Evolutionary conservation across 306 rosid species (phyloP), one percentile per base, ranked within the genome.

Genomic region (Adenanthera pavonina): DNA sequence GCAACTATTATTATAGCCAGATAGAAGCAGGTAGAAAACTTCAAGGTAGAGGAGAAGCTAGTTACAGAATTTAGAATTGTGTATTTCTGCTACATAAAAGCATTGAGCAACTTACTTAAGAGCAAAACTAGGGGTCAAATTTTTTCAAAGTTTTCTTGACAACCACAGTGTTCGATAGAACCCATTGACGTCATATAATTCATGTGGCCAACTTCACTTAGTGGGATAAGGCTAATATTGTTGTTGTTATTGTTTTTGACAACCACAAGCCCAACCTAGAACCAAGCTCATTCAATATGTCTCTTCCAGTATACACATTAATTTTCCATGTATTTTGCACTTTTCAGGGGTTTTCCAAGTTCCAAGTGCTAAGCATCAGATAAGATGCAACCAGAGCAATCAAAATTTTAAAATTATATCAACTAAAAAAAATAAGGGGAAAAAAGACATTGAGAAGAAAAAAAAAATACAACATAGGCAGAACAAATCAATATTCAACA

Each of bases 231-330:
- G 30, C 30, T n/a, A n/a, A n/a, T n/a, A n/a, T n/a, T n/a, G n/a
- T n/a, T n/a, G n/a, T n/a, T n/a, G n/a, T 25, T 25, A 1, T 25
- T 25, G 30, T 25, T 25, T 25, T 25, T 25, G 30, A 25, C 30
- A 25, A 25, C 30, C 30, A 25, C 46, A 41, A 0, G 8, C 8
- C 62, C 53, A 83, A 77, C 77, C 57, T 25, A 51, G 43, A 44
- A 30, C 56, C 35, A 40, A 85, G 78, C 78, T 41, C 38, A 67
- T 73, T 82, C 81, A 78, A 47, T n/a, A 19, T 2, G 9, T 65
- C 64, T 68, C 81, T 56, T 75, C 20, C 19, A 19, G 65, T 43
- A 75, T 44, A 13, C n/a, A 62, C 44, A 34, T 62, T 62, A 19
- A 34, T 34, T 62, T 62, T 62, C 10, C 19, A 61, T 46, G 13